phyloP scores from a whole-genome alignment of 2,329 filamentous ascomycete species.

The Macrophomina tecta region DNA sequence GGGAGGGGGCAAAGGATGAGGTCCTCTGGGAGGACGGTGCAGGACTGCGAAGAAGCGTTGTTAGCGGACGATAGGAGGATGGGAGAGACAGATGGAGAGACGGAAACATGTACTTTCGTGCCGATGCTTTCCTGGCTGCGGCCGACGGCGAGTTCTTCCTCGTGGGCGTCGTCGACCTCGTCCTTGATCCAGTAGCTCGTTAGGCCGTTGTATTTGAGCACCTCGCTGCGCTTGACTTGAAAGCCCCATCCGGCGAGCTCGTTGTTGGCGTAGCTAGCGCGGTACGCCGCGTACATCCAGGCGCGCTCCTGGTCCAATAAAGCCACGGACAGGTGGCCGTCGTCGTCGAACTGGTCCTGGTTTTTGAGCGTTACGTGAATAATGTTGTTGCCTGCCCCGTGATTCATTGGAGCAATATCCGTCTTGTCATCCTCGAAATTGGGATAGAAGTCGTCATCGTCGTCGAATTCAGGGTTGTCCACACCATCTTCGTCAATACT shows the following conservation, averaged over 20 bases:
- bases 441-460: slow-evolving; percentile 6
- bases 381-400: slow-evolving; percentile 6
- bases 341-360: slow-evolving; percentile 61
- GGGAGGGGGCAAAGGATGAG: slow-evolving; percentile 9
- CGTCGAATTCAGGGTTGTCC: slow-evolving; percentile 1
- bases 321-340: slow-evolving; percentile 53
- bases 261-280: slow-evolving; percentile 58
- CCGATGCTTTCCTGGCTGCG: slow-evolving; percentile 34
- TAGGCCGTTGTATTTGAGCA: slow-evolving; percentile 62
- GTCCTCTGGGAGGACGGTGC: not conserved
- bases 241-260: slow-evolving; percentile 66
- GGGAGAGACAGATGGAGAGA: not conserved
- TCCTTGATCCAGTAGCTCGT: slow-evolving; percentile 40
- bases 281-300: slow-evolving; percentile 59
- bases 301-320: slow-evolving; percentile 58
- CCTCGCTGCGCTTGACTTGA: slow-evolving; percentile 60
- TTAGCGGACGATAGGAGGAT: not conserved
- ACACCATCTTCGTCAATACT: slow-evolving; percentile 4
- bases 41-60: not conserved
- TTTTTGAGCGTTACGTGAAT: slow-evolving; percentile 55
- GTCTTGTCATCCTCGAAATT: slow-evolving; percentile 17
- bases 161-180: slow-evolving; percentile 32
- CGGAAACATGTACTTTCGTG: slow-evolving; percentile 28
- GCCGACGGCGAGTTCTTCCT: slow-evolving; percentile 37
- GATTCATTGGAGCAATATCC: not conserved